A percentile compares a stretch with the other conserved stretches of the same genome.
Conservation (phyloP, 176 grass and related monocot genomes). For the Hyparrhenia diplandra region DNA sequence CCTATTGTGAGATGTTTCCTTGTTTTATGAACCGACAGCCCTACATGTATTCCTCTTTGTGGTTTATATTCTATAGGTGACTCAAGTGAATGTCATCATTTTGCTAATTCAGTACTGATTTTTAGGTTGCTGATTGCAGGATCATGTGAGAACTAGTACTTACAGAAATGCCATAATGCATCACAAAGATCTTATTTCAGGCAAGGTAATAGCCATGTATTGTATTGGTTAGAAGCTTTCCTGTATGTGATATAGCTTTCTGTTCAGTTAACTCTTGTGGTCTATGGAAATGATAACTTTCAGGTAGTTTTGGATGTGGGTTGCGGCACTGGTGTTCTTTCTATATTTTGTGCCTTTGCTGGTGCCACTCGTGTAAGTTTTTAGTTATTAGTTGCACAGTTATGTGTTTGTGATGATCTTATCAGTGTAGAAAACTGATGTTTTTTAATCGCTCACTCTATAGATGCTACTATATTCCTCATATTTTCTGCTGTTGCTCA, state of each 20-base stretch:
- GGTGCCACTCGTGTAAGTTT: slow-evolving; percentile 83
- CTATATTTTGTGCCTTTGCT: slow-evolving; percentile 92
- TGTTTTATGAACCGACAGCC: neutral
- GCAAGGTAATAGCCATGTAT: slow-evolving; percentile 58
- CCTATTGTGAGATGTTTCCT: slow-evolving; percentile 9
- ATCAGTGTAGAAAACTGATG: neutral
- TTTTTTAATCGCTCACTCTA: slow-evolving; percentile 9
- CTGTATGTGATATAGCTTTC: slow-evolving; percentile 1
- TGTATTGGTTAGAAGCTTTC: slow-evolving; percentile 2
- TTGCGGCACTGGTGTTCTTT: slow-evolving; percentile 92
- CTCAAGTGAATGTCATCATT: neutral
- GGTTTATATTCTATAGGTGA: slow-evolving; percentile 11
- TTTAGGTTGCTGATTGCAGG: slow-evolving; percentile 54
- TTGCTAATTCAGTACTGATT: slow-evolving; percentile 26
- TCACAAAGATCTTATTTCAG: slow-evolving; percentile 78
- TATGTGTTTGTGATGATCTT: slow-evolving; percentile 1
- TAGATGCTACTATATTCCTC: neutral
- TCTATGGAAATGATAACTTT: slow-evolving; percentile 20
- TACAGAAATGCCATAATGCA: slow-evolving; percentile 91
- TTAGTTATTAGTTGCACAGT: slow-evolving; percentile 15
- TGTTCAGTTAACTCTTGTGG: slow-evolving; percentile 8
- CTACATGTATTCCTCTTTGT: neutral
- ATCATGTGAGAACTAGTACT: slow-evolving; percentile 79
- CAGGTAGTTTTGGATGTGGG: slow-evolving; percentile 99
- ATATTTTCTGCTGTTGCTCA: neutral